Conservation (phyloP, 1,284 basidiomycete genomes). For the Heliocybe sulcata region DNA sequence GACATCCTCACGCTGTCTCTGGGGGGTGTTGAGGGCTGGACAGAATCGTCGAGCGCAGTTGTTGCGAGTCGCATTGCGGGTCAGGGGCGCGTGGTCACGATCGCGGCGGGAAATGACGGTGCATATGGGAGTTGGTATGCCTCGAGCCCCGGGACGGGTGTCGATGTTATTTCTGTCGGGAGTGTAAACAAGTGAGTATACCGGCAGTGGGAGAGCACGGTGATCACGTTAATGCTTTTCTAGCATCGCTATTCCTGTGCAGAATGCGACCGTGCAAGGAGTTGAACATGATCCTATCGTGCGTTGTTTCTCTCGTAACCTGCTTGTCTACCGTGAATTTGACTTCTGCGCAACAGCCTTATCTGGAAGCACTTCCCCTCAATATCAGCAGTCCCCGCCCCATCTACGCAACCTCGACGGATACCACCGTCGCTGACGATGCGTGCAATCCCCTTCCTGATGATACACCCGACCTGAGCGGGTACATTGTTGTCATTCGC, state of each 20-base stretch:
- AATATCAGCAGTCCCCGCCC: slow-evolving; percentile 26
- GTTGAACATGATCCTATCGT: slow-evolving; percentile 31
- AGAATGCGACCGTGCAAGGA: slow-evolving; percentile 31
- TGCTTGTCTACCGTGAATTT: not conserved
- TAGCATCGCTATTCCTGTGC: slow-evolving; percentile 31
- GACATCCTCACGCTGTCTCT: slow-evolving; percentile 62
- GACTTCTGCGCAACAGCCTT: slow-evolving; percentile 16
- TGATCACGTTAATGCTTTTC: not conserved
- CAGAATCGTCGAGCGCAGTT: slow-evolving; percentile 40
- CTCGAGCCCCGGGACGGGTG: slow-evolving; percentile 40
- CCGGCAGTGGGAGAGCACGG: not conserved
- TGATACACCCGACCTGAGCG: slow-evolving; percentile 42
- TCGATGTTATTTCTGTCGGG: slow-evolving; percentile 39
- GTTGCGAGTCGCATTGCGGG: slow-evolving; percentile 47
- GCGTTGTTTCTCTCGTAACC: not conserved
- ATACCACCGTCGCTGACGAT: slow-evolving; percentile 36
- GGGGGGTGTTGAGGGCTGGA: slow-evolving; percentile 56
- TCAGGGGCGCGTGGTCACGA: slow-evolving; percentile 45
- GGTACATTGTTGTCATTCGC: slow-evolving; percentile 39
- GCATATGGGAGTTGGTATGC: slow-evolving; percentile 38
- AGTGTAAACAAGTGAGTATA: slow-evolving; percentile 36
- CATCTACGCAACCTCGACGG: slow-evolving; percentile 35
- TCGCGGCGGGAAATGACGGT: slow-evolving; percentile 39
- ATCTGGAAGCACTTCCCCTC: slow-evolving; percentile 31
- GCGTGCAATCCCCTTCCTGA: slow-evolving; percentile 48